These are phyloP conservation scores for Scheffersomyces lignosus DNA, from an alignment of 805 yeast genomes.

Conservation along the genomic window DNA sequence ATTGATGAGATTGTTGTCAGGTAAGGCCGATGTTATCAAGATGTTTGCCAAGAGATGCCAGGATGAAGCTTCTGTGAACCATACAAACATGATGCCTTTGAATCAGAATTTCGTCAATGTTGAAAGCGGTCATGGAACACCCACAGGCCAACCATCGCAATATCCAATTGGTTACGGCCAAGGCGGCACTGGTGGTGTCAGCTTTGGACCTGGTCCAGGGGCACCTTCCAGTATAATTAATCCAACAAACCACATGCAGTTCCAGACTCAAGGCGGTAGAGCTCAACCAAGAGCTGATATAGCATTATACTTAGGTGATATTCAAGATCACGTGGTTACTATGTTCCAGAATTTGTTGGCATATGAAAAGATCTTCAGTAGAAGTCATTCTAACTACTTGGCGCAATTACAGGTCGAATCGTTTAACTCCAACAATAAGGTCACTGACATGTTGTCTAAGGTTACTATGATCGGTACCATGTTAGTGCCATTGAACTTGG, in stretches of 20 bases:
- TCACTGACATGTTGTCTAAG: constrained; percentile 25
- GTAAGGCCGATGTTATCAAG: constrained; percentile 28
- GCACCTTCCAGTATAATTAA: constrained; percentile 20
- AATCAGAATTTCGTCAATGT: too few species aligned
- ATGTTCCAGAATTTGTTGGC: constrained; percentile 31
- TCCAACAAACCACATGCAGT: constrained; percentile 7
- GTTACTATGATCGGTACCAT: constrained; percentile 29
- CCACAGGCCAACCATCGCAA: background rate
- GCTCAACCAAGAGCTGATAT: constrained; percentile 32
- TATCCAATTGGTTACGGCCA: constrained; percentile 13
- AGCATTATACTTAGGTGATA: constrained; percentile 30
- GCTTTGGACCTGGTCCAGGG: constrained; percentile 39
- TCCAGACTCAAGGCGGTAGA: constrained; percentile 7
- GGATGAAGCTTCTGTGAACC: constrained; percentile 19
- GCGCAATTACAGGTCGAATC: constrained; percentile 31
- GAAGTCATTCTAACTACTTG: constrained; percentile 30
- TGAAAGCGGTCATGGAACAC: constrained; percentile 7
- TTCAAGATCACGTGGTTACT: constrained; percentile 32
- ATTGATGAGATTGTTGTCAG: constrained; percentile 28
- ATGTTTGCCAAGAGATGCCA: constrained; percentile 32
- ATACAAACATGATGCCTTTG: constrained; percentile 6
- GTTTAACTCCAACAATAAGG: constrained; percentile 24
- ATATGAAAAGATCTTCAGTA: constrained; percentile 26
- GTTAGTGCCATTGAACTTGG: constrained; percentile 26
- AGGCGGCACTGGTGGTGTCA: constrained; percentile 23